A percentile compares a stretch with the other conserved stretches of the same genome.
Evolutionary conservation across 2,329 filamentous ascomycete species (phyloP).

Genomic region (Aspergillaceae sp.): DNA sequence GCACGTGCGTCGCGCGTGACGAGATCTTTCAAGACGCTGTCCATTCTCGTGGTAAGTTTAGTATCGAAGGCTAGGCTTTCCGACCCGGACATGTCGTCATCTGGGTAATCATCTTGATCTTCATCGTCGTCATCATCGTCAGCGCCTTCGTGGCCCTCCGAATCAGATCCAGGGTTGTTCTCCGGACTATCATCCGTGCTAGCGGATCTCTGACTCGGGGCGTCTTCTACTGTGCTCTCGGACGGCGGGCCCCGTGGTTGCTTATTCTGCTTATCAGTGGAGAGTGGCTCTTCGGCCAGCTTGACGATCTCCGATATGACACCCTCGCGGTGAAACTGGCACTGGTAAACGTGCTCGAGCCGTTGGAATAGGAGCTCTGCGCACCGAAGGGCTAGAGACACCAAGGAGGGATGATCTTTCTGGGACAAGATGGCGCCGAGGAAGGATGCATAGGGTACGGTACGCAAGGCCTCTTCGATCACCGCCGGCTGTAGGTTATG

Average conservation of each 20-base stretch:
- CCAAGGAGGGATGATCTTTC: constrained; percentile 79
- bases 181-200: constrained; percentile 25
- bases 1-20: constrained; percentile 70
- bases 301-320: constrained; percentile 87
- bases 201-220: constrained; percentile 4
- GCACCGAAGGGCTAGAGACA: constrained; percentile 79
- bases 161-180: constrained; percentile 28
- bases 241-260: constrained; percentile 10
- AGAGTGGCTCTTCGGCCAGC: constrained; percentile 48
- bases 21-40: constrained; percentile 55
- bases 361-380: constrained; percentile 79
- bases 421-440: constrained; percentile 91
- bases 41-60: constrained; percentile 29
- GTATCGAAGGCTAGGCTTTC: constrained; percentile 55
- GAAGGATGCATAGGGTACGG: constrained; percentile 92
- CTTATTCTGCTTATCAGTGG: constrained; percentile 14
- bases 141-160: constrained; percentile 47
- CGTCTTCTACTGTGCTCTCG: constrained; percentile 11
- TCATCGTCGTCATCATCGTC: constrained; percentile 48
- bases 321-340: constrained; percentile 94
- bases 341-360: constrained; percentile 79
- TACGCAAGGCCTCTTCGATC: constrained; percentile 72
- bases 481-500: constrained; percentile 84
- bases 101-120: constrained; percentile 39
- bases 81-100: constrained; percentile 53